Evolutionary conservation across 139 green algal species (phyloP), one percentile per base, ranked within the genome.

Genomic region (Chlamydomonas sp.): DNA sequence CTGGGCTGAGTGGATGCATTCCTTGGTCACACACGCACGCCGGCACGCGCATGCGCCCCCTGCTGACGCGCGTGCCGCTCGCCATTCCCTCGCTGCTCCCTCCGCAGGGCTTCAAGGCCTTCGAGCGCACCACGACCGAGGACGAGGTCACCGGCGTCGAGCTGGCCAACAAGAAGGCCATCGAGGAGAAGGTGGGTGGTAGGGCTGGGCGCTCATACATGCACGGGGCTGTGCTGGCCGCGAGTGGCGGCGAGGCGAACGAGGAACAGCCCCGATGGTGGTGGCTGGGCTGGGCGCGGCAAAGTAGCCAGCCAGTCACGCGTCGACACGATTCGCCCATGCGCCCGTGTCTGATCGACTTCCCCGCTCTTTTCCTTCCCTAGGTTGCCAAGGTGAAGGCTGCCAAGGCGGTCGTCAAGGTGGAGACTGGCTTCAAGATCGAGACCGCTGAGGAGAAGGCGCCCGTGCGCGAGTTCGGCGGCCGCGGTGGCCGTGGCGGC

Each of bases 351-450:
- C n/a, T n/a, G n/a, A n/a, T n/a, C n/a, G n/a, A n/a, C n/a, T 36
- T 31, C 30, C 50, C 49, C 20, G 10, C 13, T 62, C n/a, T 60
- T 26, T 65, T 59, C 37, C 31, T n/a, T n/a, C 33, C 3, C 30
- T 5, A 31, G 30, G 29, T 3, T 38, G 33, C 20, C 35, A 54
- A 62, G 35, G 61, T 37, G 4, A 48, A 71, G 29, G 62, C 39
- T 28, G 60, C 39, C 31, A 68, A 68, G 60, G 60, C 65, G 67
- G 66, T 72, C 4, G 30, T 72, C 33, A 33, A 67, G 4, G 33
- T 76, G 68, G 76, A 79, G 73, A 76, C 75, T 34, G 64, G 49
- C 48, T 83, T 81, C 74, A 73, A 76, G 68, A 69, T 78, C 28
- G 65, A 67, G 28, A 29, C 35, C 35, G 48, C n/a, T 34, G 71